Evolutionary conservation across 345 rosid genomes (phyloP).

Genomic region (Eucalyptus erythrocorys): DNA sequence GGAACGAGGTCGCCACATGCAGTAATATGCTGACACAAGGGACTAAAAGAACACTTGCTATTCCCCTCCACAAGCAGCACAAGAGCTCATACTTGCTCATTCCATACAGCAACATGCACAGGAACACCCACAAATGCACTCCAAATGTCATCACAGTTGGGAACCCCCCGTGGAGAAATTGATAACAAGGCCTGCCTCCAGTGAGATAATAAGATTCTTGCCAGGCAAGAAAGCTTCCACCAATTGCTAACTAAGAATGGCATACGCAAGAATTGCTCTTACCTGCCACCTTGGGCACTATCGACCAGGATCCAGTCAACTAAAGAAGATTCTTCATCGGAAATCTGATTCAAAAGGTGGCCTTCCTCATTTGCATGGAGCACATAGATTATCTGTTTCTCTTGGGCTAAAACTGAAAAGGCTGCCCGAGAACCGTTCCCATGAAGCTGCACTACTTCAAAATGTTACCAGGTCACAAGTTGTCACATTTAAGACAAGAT

Average conservation of each 20-base stretch:
- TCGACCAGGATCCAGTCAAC: slow-evolving; percentile 85
- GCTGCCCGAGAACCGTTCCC: slow-evolving; percentile 64
- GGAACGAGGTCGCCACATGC: not conserved
- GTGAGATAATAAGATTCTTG: not conserved
- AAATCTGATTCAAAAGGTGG: slow-evolving; percentile 46
- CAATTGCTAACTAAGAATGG: not conserved
- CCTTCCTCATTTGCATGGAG: slow-evolving; percentile 72
- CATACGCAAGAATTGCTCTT: not conserved
- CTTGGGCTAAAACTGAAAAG: slow-evolving; percentile 26
- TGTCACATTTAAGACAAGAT: not conserved
- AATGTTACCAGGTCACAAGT: not conserved
- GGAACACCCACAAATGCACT: not conserved
- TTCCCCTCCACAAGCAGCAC: not conserved
- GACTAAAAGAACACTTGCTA: not conserved
- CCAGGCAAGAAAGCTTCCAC: not conserved
- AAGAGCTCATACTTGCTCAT: not conserved
- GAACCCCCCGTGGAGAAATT: not conserved
- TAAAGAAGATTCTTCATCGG: slow-evolving; percentile 45
- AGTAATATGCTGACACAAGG: not conserved
- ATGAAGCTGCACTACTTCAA: slow-evolving; percentile 47
- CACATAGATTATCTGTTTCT: slow-evolving; percentile 52
- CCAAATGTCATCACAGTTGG: not conserved
- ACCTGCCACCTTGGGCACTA: slow-evolving; percentile 93
- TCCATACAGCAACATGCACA: not conserved
- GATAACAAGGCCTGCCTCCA: not conserved